Percentiles rank a stretch among this genome's conserved stretches.
Conservation (phyloP, 768 basidiomycete species). For the Fomitopsis serialis region DNA sequence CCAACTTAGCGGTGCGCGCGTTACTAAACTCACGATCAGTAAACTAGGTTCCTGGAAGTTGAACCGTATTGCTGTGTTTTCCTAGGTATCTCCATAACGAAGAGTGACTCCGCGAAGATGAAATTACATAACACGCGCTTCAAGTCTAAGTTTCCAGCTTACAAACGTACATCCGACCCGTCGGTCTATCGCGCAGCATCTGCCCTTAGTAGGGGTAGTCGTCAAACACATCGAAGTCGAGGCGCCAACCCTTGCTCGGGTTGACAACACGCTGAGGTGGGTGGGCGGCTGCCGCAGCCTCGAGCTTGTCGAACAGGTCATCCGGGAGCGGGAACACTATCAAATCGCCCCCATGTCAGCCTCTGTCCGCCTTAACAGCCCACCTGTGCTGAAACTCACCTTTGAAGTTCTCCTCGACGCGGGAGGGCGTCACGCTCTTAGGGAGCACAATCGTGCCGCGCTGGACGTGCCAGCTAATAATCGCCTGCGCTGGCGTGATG, state of each 20-base stretch:
- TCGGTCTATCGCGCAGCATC: no score
- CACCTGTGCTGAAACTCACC: slow-evolving; percentile 30
- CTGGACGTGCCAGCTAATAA: slow-evolving; percentile 75
- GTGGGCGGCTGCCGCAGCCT: slow-evolving; percentile 49
- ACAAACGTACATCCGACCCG: no score
- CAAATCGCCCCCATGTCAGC: background rate
- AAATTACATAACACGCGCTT: no score
- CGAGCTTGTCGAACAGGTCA: slow-evolving; percentile 39
- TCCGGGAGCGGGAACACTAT: slow-evolving; percentile 29
- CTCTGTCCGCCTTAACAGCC: background rate
- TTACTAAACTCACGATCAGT: no score
- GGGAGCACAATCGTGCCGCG: slow-evolving; percentile 70
- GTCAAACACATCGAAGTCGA: slow-evolving; percentile 60
- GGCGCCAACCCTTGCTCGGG: slow-evolving; percentile 56
- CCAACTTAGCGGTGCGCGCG: no score
- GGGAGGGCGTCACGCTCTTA: slow-evolving; percentile 68
- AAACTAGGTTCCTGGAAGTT: no score
- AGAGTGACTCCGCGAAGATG: no score
- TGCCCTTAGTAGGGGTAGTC: slow-evolving; percentile 22
- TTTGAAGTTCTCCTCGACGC: slow-evolving; percentile 67
- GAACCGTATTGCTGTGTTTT: no score
- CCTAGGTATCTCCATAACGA: no score
- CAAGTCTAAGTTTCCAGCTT: no score
- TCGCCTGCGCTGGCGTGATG: slow-evolving; percentile 70
- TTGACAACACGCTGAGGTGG: slow-evolving; percentile 50